A percentile compares a stretch with the other conserved stretches of the same genome.
Evolutionary conservation across 1,139 yeast genomes (phyloP).

Genomic region (Suhomyces panamericanus): DNA sequence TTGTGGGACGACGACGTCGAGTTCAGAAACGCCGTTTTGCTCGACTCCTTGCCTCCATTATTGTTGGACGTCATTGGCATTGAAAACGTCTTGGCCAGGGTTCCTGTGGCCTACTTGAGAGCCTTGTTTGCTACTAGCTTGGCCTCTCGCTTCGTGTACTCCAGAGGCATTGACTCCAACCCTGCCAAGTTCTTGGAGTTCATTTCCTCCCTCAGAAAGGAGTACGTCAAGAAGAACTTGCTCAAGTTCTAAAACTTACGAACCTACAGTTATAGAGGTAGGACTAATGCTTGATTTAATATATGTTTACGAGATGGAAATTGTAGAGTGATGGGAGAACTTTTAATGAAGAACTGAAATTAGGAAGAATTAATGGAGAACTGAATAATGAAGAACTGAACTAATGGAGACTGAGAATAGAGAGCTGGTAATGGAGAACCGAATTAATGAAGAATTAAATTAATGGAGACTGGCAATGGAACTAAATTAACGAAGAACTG

Average conservation of each 20-base stretch:
- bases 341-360: too few relatives aligned
- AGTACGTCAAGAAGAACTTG: conserved; percentile 33
- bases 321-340: not conserved
- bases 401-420: too few relatives aligned
- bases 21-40: conserved; percentile 75
- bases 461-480: too few relatives aligned
- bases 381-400: too few relatives aligned
- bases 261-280: not conserved
- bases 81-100: conserved; percentile 66
- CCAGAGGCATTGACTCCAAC: conserved; percentile 78
- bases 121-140: conserved; percentile 90
- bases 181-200: conserved; percentile 84
- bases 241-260: conserved; percentile 18
- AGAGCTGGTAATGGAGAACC: too few relatives aligned
- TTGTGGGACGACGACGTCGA: conserved; percentile 80
- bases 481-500: too few relatives aligned
- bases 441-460: too few relatives aligned
- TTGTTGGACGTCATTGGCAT: conserved; percentile 76
- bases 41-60: conserved; percentile 76
- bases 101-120: conserved; percentile 83
- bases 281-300: conserved; percentile 8
- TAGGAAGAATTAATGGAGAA: too few relatives aligned
- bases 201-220: conserved; percentile 50
- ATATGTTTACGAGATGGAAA: conserved; percentile 1
- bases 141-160: conserved; percentile 87